Conservation (phyloP, 106 monocot genomes). For the Dioscorea dumetorum region DNA sequence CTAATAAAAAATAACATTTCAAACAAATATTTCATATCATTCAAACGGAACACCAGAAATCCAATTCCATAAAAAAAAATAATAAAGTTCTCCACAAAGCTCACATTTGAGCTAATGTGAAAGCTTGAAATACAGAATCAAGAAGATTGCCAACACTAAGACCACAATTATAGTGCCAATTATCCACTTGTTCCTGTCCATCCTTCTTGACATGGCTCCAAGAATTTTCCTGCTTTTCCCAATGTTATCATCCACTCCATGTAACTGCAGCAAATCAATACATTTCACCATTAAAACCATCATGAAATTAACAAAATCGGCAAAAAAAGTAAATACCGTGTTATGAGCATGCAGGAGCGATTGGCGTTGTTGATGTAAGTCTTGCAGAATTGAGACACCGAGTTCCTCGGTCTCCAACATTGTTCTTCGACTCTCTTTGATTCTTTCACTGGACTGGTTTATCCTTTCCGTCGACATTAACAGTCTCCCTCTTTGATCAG, state of each 20-base stretch:
- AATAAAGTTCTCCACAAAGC: no score
- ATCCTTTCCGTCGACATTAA: conserved; percentile 74
- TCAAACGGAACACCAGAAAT: no score
- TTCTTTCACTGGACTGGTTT: conserved; percentile 73
- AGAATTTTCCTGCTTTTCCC: conserved; percentile 80
- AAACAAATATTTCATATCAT: no score
- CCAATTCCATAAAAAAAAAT: no score
- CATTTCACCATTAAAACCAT: background rate
- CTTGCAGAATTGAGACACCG: conserved; percentile 83
- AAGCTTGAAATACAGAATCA: conserved; percentile 78
- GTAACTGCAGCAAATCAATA: conserved; percentile 32
- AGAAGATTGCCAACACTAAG: conserved; percentile 57
- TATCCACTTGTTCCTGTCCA: conserved; percentile 91
- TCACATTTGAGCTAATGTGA: conserved; percentile 14
- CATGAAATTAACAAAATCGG: background rate
- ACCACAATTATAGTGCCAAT: conserved; percentile 49
- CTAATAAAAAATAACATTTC: no score
- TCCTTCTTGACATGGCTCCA: conserved; percentile 73
- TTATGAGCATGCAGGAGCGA: conserved; percentile 86
- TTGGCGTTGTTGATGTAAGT: conserved; percentile 84
- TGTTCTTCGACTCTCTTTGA: conserved; percentile 74
- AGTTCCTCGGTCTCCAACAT: conserved; percentile 87
- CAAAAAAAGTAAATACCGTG: conserved; percentile 31
- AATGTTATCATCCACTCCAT: conserved; percentile 86
- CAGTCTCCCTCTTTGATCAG: conserved; percentile 78